Conservation (phyloP, 1,284 basidiomycete genomes). For the Athelia sp. region DNA sequence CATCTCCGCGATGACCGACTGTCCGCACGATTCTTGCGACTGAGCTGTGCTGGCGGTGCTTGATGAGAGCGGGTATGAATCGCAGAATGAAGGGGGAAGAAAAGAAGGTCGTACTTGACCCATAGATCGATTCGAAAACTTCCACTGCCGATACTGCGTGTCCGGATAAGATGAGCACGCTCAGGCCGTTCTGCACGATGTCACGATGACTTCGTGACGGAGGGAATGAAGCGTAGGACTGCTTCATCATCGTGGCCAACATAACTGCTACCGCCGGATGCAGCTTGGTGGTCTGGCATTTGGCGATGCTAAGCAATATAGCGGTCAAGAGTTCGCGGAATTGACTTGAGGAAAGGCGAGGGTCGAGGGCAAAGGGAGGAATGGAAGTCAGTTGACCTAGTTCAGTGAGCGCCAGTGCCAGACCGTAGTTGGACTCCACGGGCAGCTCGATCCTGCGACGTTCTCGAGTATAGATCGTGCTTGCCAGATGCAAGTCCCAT, state of each 20-base stretch:
- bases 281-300: conserved; percentile 15
- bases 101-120: conserved; percentile 28
- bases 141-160: conserved; percentile 23
- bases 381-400: conserved; percentile 23
- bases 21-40: conserved; percentile 21
- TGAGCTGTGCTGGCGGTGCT: conserved; percentile 21
- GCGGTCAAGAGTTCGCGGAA: background rate
- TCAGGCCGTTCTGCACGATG: conserved; percentile 32
- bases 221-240: conserved; percentile 19
- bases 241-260: conserved; percentile 22
- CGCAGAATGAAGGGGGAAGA: conserved; percentile 25
- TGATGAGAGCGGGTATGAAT: conserved; percentile 26
- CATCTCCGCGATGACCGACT: conserved; percentile 11
- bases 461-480: background rate
- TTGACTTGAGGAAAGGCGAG: conserved; percentile 10
- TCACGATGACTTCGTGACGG: conserved; percentile 24
- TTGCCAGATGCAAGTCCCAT: background rate
- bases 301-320: conserved; percentile 7
- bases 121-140: conserved; percentile 26
- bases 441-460: conserved; percentile 18
- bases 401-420: conserved; percentile 16
- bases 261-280: conserved; percentile 21
- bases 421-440: conserved; percentile 21
- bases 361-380: conserved; percentile 23
- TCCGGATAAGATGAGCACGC: conserved; percentile 28